These are phyloP conservation scores for Heritiera littoralis DNA, from an alignment of 345 rosid genomes.

Conservation along the genomic window DNA sequence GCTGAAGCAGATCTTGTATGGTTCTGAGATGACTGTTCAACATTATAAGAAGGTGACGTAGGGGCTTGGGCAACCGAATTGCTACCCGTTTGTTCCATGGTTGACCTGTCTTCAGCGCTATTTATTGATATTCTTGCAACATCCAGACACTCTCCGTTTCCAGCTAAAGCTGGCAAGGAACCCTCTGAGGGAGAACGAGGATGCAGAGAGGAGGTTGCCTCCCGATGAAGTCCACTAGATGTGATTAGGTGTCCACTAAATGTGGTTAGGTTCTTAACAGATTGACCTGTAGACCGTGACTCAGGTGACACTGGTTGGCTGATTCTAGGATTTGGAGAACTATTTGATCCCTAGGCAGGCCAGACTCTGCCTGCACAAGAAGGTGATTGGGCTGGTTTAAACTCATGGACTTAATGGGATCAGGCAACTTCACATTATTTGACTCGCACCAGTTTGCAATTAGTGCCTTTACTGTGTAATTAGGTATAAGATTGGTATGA, in stretches of 20 bases:
- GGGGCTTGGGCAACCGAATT: conserved; percentile 52
- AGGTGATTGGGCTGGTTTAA: conserved; percentile 61
- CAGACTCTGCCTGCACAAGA: conserved; percentile 53
- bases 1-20: conserved; percentile 66
- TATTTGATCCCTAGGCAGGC: conserved; percentile 34
- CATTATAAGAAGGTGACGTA: conserved; percentile 51
- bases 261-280: conserved; percentile 40
- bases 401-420: conserved; percentile 57
- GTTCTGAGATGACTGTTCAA: conserved; percentile 47
- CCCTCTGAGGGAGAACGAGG: conserved; percentile 57
- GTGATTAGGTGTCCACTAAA: conserved; percentile 39
- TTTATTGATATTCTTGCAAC: conserved; percentile 48
- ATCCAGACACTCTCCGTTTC: conserved; percentile 53
- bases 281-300: conserved; percentile 47
- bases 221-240: conserved; percentile 44
- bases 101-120: conserved; percentile 56
- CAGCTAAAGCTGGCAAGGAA: conserved; percentile 49
- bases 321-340: conserved; percentile 35
- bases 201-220: conserved; percentile 61
- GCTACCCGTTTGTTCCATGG: conserved; percentile 44
- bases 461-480: conserved; percentile 92
- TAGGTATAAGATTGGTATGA: conserved; percentile 86
- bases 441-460: conserved; percentile 94
- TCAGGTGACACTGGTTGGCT: conserved; percentile 50
- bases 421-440: conserved; percentile 83